Evolutionary conservation across 345 rosid species (phyloP).

Genomic region (Eucalyptus cloeziana): DNA sequence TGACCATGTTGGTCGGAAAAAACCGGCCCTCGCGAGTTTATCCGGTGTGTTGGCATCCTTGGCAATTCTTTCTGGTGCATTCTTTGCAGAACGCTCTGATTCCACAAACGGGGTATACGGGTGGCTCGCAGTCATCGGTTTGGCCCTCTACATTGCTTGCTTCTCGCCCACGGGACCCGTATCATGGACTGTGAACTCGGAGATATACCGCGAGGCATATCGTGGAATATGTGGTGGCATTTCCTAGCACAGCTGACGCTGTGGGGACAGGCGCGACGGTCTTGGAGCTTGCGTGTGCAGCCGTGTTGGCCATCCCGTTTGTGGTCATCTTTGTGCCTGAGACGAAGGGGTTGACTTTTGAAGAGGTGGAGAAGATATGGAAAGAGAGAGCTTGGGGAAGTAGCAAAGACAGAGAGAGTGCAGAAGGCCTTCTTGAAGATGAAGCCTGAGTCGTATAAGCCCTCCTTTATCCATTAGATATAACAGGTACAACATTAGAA

Average conservation of each 20-base stretch:
- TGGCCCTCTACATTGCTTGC: constrained; percentile 51
- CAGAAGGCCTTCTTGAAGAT: not conserved
- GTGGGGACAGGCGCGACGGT: constrained; percentile 56
- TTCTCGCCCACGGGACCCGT: constrained; percentile 88
- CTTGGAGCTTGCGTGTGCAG: constrained; percentile 62
- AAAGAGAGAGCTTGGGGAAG: constrained; percentile 69
- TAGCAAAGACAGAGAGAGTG: not conserved
- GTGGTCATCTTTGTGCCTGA: constrained; percentile 64
- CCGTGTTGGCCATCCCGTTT: constrained; percentile 42
- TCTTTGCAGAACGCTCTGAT: constrained; percentile 29
- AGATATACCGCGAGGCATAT: constrained; percentile 78
- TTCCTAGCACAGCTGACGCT: constrained; percentile 50
- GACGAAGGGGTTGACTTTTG: constrained; percentile 77
- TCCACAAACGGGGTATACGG: constrained; percentile 37
- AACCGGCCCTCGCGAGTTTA: no score
- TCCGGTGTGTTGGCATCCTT: constrained; percentile 24
- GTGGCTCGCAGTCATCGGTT: constrained; percentile 61
- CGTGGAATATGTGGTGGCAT: constrained; percentile 88
- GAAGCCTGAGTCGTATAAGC: not conserved
- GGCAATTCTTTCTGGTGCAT: constrained; percentile 48
- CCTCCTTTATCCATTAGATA: not conserved
- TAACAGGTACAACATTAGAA: not conserved
- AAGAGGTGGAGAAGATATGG: constrained; percentile 83
- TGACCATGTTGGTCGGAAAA: no score
- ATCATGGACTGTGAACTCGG: constrained; percentile 91